A percentile compares a stretch with the other conserved stretches of the same genome.
Evolutionary conservation across 768 basidiomycete genomes (phyloP).

Genomic region (Phaffia australis): DNA sequence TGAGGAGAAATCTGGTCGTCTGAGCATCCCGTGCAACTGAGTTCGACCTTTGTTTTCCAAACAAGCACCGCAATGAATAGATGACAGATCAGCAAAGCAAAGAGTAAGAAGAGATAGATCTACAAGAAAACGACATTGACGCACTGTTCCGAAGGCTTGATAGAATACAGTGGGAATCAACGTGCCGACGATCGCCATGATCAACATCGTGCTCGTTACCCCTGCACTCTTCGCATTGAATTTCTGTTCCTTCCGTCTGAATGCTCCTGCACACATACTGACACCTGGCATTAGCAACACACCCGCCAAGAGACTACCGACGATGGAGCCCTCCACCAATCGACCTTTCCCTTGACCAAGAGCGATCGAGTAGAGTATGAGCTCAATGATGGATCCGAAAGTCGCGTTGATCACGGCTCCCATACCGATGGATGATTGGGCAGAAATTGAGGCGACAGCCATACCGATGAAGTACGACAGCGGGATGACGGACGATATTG

Average conservation of each 20-base stretch:
- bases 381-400: conserved; percentile 96
- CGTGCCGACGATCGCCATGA: conserved; percentile 98
- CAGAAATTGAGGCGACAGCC: conserved; percentile 98
- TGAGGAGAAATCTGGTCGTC: conserved; percentile 58
- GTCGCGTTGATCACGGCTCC: conserved; percentile 99
- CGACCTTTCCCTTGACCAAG: conserved; percentile 82
- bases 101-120: not conserved
- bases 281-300: conserved; percentile 93
- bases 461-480: conserved; percentile 98
- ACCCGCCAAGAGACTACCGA: conserved; percentile 87
- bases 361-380: conserved; percentile 82
- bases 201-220: conserved; percentile 97
- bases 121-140: conserved; percentile 35
- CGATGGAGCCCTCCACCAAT: conserved; percentile 91
- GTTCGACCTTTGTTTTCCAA: conserved; percentile 28
- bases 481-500: conserved; percentile 84
- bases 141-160: conserved; percentile 90
- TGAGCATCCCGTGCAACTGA: conserved; percentile 37
- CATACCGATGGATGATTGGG: conserved; percentile 97
- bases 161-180: conserved; percentile 93
- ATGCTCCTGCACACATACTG: conserved; percentile 85
- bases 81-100: not conserved
- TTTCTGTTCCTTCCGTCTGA: conserved; percentile 84
- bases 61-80: not conserved
- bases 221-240: conserved; percentile 99